Conservation (phyloP, 768 basidiomycete species). For the Galerina sulciceps region DNA sequence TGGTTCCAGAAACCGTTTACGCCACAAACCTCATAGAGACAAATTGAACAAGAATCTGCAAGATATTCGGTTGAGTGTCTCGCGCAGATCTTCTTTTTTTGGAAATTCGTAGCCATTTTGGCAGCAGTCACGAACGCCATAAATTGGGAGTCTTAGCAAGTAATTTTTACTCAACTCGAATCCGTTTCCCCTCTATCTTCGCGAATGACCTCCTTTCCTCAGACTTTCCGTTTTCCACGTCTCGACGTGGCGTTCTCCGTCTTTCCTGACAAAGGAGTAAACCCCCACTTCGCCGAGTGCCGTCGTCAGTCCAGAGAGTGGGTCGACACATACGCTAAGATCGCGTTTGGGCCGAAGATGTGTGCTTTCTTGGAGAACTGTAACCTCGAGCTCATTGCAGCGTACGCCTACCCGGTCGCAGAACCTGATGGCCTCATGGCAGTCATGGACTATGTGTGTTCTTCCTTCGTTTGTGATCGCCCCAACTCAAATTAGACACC, state of each 20-base stretch:
- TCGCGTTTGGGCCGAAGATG: background rate
- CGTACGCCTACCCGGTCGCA: background rate
- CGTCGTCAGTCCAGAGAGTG: background rate
- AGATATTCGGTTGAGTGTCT: too few species aligned
- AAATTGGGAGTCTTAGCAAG: too few species aligned
- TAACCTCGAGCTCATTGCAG: background rate
- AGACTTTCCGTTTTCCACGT: background rate
- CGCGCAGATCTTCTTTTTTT: too few species aligned
- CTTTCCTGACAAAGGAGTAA: background rate
- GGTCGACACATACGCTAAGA: background rate
- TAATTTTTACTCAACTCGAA: too few species aligned
- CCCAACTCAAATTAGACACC: too few species aligned
- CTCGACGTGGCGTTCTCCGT: background rate
- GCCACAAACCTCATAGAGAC: too few species aligned
- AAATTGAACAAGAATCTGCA: too few species aligned
- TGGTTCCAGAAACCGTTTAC: too few species aligned
- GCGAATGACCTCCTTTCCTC: too few species aligned
- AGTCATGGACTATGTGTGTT: background rate
- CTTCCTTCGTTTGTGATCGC: background rate
- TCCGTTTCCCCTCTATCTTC: too few species aligned
- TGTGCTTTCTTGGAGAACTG: background rate
- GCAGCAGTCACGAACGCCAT: too few species aligned
- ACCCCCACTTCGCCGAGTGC: background rate
- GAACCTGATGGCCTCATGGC: background rate
- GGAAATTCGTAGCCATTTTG: too few species aligned